Percentiles rank a stretch among this genome's conserved stretches.
Conservation (phyloP, 352 stramenopile genomes). For the Poterioochromonas sp. region DNA sequence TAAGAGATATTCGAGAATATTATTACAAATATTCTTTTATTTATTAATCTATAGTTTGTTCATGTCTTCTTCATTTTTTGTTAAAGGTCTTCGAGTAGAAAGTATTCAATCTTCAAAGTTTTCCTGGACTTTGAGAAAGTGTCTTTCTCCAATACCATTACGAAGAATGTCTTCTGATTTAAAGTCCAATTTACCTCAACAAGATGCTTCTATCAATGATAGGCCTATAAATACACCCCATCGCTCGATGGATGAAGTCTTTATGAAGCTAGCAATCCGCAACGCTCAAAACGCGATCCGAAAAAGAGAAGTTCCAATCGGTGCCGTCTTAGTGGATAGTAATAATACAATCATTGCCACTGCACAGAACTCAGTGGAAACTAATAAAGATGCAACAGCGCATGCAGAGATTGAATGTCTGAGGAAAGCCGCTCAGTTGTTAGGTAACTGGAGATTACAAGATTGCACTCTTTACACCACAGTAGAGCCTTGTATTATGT, state of each 20-base stretch:
- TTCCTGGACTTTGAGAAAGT: too few species aligned
- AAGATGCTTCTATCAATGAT: too few species aligned
- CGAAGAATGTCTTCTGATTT: too few species aligned
- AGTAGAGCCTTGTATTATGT: constrained; percentile 65
- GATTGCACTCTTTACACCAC: constrained; percentile 61
- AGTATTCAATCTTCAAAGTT: too few species aligned
- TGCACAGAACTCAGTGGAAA: constrained; percentile 54
- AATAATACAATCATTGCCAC: constrained; percentile 48
- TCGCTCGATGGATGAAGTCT: background rate
- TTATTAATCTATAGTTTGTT: too few species aligned
- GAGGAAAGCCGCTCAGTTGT: constrained; percentile 44
- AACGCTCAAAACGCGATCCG: background rate
- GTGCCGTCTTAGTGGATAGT: constrained; percentile 50
- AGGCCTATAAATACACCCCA: too few species aligned
- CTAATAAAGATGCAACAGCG: constrained; percentile 52
- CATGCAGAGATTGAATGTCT: constrained; percentile 59
- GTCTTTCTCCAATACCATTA: too few species aligned
- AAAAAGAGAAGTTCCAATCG: constrained; percentile 41
- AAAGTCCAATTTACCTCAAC: too few species aligned
- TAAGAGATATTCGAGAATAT: too few species aligned
- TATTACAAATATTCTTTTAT: too few species aligned
- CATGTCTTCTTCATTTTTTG: too few species aligned
- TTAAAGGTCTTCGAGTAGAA: too few species aligned
- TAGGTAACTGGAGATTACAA: constrained; percentile 52
- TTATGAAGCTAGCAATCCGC: constrained; percentile 7